Conservation (phyloP, 164 flowering plant species). For the Protea cynaroides region DNA sequence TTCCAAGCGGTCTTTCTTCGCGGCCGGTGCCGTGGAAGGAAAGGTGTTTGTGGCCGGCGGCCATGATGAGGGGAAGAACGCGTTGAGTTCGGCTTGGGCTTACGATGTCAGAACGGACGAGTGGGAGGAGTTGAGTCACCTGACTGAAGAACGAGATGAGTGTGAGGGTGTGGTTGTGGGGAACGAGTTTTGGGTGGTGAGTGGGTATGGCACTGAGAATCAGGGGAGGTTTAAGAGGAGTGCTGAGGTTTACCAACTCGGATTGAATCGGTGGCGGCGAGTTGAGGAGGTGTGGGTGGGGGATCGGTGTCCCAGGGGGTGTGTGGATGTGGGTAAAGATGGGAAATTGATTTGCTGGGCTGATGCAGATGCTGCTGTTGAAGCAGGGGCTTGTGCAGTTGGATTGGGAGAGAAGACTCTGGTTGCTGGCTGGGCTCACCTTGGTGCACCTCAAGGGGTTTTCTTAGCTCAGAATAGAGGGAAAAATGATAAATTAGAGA, state of each 20-base stretch:
- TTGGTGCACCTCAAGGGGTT: conserved; percentile 37
- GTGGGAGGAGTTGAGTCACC: conserved; percentile 56
- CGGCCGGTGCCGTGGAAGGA: conserved; percentile 36
- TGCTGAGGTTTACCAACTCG: conserved; percentile 43
- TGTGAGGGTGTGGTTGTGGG: conserved; percentile 62
- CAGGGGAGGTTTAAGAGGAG: conserved; percentile 55
- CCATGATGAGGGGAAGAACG: conserved; percentile 81
- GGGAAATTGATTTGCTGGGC: conserved; percentile 40
- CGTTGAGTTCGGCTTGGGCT: conserved; percentile 46
- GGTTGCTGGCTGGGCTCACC: conserved; percentile 34
- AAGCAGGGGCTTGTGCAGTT: conserved; percentile 32
- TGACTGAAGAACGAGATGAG: conserved; percentile 79
- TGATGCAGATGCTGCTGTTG: conserved; percentile 25
- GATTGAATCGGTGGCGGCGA: conserved; percentile 45
- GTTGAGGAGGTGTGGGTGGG: conserved; percentile 50
- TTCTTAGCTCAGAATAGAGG: conserved; percentile 22
- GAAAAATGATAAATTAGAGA: conserved; percentile 28
- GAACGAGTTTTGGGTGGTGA: conserved; percentile 75
- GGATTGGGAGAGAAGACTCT: conserved; percentile 19
- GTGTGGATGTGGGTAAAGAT: conserved; percentile 34
- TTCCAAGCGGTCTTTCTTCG: conserved; percentile 59
- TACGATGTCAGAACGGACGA: conserved; percentile 52
- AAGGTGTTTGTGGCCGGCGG: conserved; percentile 66
- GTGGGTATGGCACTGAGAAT: conserved; percentile 69
- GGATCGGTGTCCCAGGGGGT: conserved; percentile 48